These are phyloP conservation scores for Dictyophora rubrovolvata DNA, from an alignment of 768 basidiomycete genomes.

Conservation along the genomic window DNA sequence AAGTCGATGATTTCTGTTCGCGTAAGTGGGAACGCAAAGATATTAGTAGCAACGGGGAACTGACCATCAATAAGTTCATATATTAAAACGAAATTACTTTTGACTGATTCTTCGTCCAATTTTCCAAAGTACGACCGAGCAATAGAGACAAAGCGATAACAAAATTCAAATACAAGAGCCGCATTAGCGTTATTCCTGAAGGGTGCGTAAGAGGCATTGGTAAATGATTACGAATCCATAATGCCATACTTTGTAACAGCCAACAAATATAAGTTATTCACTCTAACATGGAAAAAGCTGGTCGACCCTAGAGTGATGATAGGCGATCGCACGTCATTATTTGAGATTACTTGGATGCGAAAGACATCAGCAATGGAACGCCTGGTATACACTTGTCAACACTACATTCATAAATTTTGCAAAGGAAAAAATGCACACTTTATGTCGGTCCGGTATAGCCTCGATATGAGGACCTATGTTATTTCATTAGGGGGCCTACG, in stretches of 20 bases:
- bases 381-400: slow-evolving; percentile 30
- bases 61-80: slow-evolving; percentile 96
- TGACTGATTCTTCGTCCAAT: slow-evolving; percentile 94
- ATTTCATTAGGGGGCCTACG: background rate
- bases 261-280: slow-evolving; percentile 92
- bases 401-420: background rate
- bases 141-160: slow-evolving; percentile 93
- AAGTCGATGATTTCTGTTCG: slow-evolving; percentile 92
- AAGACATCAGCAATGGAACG: slow-evolving; percentile 97
- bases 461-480: slow-evolving; percentile 82
- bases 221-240: background rate
- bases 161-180: slow-evolving; percentile 95
- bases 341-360: slow-evolving; percentile 97
- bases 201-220: background rate
- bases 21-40: slow-evolving; percentile 11
- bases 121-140: slow-evolving; percentile 96
- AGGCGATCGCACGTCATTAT: slow-evolving; percentile 91
- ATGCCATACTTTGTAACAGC: slow-evolving; percentile 82
- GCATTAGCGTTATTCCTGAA: slow-evolving; percentile 90
- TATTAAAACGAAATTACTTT: slow-evolving; percentile 98
- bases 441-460: slow-evolving; percentile 93
- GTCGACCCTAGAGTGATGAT: slow-evolving; percentile 97
- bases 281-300: slow-evolving; percentile 95
- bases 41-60: slow-evolving; percentile 14
- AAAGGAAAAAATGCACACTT: slow-evolving; percentile 48